Evolutionary conservation across 495 filamentous ascomycete species (phyloP).

Genomic region (Lophiotrema nucula): DNA sequence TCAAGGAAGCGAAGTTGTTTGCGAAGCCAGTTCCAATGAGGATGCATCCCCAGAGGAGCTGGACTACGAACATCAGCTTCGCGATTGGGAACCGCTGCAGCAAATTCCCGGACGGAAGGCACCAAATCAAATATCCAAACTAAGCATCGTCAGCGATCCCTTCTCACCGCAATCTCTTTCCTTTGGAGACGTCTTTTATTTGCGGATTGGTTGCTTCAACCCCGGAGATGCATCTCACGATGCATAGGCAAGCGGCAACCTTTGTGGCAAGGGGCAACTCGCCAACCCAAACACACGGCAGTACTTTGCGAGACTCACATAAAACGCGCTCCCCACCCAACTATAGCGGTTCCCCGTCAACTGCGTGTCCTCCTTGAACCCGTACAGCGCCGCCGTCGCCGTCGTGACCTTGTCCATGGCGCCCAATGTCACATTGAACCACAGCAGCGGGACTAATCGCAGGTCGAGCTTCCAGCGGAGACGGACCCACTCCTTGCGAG

Average conservation of each 20-base stretch:
- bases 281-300: too few relatives aligned
- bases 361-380: conserved; percentile 50
- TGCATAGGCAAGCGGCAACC: too few relatives aligned
- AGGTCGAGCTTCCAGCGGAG: conserved; percentile 15
- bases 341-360: conserved; percentile 55
- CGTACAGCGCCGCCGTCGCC: conserved; percentile 10
- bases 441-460: conserved; percentile 16
- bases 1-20: conserved; percentile 54
- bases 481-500: conserved; percentile 4
- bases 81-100: conserved; percentile 57
- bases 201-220: too few relatives aligned
- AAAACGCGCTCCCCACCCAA: conserved; percentile 79
- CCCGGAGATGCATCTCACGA: too few relatives aligned
- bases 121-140: conserved; percentile 55
- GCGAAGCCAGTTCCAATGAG: conserved; percentile 56
- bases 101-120: conserved; percentile 50
- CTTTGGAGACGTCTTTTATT: neutral
- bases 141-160: too few relatives aligned
- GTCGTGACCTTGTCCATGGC: conserved; percentile 18
- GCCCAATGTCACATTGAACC: conserved; percentile 17
- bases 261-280: too few relatives aligned
- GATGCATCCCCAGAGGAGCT: conserved; percentile 61
- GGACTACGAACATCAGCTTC: conserved; percentile 57
- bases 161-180: too few relatives aligned
- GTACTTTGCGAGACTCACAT: conserved; percentile 49